These are phyloP conservation scores for Cercospora nicotianae DNA, from an alignment of 2,329 filamentous ascomycete genomes.

Conservation along the genomic window DNA sequence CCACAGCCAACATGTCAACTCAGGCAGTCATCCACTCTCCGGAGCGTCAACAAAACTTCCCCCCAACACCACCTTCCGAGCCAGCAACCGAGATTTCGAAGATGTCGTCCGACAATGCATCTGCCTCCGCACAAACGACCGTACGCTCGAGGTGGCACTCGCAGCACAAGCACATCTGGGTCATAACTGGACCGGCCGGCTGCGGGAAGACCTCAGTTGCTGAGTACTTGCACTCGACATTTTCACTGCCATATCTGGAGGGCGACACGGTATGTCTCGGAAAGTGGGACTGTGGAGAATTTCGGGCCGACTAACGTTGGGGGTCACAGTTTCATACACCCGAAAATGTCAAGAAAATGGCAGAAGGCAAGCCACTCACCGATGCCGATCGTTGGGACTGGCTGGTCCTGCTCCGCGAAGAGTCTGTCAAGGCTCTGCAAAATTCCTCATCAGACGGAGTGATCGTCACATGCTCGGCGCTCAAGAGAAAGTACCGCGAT, in stretches of 20 bases:
- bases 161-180: conserved; percentile 51
- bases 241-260: conserved; percentile 51
- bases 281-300: neutral
- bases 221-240: conserved; percentile 46
- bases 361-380: conserved; percentile 75
- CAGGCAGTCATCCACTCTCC: conserved; percentile 2
- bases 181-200: conserved; percentile 55
- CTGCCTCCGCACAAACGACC: neutral
- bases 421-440: conserved; percentile 41
- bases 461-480: conserved; percentile 92
- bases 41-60: conserved; percentile 18
- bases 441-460: conserved; percentile 56
- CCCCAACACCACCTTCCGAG: conserved; percentile 29
- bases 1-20: conserved; percentile 3
- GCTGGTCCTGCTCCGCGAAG: conserved; percentile 60
- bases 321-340: conserved; percentile 50
- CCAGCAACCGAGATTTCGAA: conserved; percentile 20
- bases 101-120: conserved; percentile 18
- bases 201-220: conserved; percentile 57
- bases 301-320: conserved; percentile 10
- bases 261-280: conserved; percentile 50
- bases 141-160: conserved; percentile 27
- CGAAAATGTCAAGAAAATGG: conserved; percentile 76
- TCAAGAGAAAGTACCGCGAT: conserved; percentile 97
- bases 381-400: conserved; percentile 98